Evolutionary conservation across 306 rosid species (phyloP), one percentile per base, ranked within the genome.

Genomic region (Sicyos baderoa): DNA sequence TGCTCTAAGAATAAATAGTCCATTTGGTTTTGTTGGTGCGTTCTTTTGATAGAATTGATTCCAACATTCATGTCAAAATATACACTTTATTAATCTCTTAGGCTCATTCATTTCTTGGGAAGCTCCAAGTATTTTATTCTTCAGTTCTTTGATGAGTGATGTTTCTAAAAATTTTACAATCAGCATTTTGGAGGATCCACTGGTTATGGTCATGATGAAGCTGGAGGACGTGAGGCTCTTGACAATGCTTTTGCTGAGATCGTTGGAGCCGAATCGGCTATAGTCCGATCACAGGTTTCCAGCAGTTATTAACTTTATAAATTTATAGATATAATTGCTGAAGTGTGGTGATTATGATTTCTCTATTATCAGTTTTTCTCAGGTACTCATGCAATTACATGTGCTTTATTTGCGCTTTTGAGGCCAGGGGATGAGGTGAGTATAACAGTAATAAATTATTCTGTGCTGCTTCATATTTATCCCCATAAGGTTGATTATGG

Each of bases 201-300:
- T 51, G 97, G 97, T 70, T 91, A 91, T 87, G 97, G 97, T 69
- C 97, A 91, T 40, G 97, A 91, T 74, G 97, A 91, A 82, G 92
- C 92, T 48, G 97, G 97, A 74, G 97, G 97, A 1, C 96, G 97
- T 12, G 96, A 76, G 64, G 97, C 96, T 42, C 96, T 91, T 76
- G 97, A 91, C 77, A 91, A 79, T 22, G 95, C 81, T 71, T 91
- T 91, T 84, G 90, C 97, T n/a, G 89, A 87, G 76, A 91, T 91
- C 48, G 78, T 91, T 78, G 96, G 97, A 52, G 88, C 97, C 9
- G 96, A 91, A 76, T 87, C 96, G 32, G 95, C 97, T 15, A 83
- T 89, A 64, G 95, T 91, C 77, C 96, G 96, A 55, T 89, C 97
- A 49, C 96, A 91, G 97, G 97, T 91, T 73, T 70, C 35, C 25